These are phyloP conservation scores for Thalassiosira profunda DNA, from an alignment of 108 stramenopile species.

Conservation along the genomic window DNA sequence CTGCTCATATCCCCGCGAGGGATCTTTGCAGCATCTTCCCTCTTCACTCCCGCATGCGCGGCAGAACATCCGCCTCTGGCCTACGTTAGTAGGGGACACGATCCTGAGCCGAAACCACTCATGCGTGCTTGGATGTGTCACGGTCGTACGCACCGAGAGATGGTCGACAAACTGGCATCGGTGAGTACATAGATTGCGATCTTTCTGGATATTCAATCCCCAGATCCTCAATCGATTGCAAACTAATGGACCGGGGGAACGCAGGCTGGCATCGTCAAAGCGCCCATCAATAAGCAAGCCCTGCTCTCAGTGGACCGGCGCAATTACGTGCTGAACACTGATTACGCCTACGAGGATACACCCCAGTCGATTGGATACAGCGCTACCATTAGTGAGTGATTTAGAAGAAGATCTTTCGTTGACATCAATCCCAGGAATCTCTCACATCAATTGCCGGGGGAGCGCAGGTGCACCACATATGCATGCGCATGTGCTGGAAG, in stretches of 20 bases:
- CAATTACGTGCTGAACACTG: constrained; percentile 55
- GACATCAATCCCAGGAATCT: too few relatives aligned
- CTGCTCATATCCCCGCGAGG: neutral
- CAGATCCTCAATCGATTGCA: too few relatives aligned
- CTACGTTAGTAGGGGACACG: constrained; percentile 23
- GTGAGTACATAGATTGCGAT: too few relatives aligned
- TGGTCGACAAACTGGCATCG: constrained; percentile 76
- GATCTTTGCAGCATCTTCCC: neutral
- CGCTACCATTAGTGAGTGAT: too few relatives aligned
- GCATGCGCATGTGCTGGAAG: constrained; percentile 96
- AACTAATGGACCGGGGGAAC: too few relatives aligned
- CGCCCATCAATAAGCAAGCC: constrained; percentile 54
- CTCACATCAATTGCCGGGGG: too few relatives aligned
- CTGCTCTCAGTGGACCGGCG: constrained; percentile 71
- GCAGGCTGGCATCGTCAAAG: constrained; percentile 73
- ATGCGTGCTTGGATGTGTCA: constrained; percentile 85
- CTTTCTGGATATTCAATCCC: too few relatives aligned
- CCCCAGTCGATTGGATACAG: constrained; percentile 91
- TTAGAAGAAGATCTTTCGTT: too few relatives aligned
- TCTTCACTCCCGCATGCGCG: neutral
- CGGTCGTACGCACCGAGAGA: constrained; percentile 72
- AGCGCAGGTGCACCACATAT: constrained; percentile 97
- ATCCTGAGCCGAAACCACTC: constrained; percentile 29
- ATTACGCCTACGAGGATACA: constrained; percentile 81
- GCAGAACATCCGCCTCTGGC: constrained; percentile 9